These are phyloP conservation scores for Asterionellopsis glacialis DNA, from an alignment of 108 stramenopile species.

Conservation along the genomic window DNA sequence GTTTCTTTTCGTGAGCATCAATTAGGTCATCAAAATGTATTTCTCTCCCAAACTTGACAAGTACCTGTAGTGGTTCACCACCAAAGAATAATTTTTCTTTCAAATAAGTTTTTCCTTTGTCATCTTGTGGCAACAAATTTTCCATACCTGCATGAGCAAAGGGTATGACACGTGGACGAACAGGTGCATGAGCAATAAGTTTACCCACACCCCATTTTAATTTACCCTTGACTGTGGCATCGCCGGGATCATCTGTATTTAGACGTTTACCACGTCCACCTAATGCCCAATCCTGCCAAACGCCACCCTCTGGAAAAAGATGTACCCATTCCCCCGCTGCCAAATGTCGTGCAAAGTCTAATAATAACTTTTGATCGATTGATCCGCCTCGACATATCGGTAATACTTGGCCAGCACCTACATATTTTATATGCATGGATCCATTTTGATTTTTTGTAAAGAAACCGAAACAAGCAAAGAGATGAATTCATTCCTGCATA, in stretches of 20 bases:
- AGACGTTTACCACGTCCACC: conserved; percentile 30
- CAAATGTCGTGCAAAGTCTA: conserved; percentile 47
- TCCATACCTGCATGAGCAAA: conserved; percentile 68
- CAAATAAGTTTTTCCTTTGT: conserved; percentile 25
- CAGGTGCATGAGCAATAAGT: conserved; percentile 66
- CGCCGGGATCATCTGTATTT: background rate
- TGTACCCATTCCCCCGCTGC: conserved; percentile 66
- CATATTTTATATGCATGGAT: no score
- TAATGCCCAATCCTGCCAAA: conserved; percentile 54
- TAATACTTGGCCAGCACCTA: conserved; percentile 59
- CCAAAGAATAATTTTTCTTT: conserved; percentile 11
- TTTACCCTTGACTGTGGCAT: conserved; percentile 19
- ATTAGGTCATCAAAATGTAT: conserved; percentile 48
- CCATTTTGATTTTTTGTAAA: no score
- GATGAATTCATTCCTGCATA: no score
- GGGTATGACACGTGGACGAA: conserved; percentile 53
- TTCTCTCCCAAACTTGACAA: conserved; percentile 1
- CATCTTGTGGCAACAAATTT: conserved; percentile 50
- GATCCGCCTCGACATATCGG: conserved; percentile 54
- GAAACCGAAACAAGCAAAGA: no score
- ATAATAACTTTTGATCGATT: conserved; percentile 50
- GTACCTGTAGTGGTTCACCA: background rate
- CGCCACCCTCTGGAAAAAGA: conserved; percentile 68
- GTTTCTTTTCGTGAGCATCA: conserved; percentile 32
- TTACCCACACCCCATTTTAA: conserved; percentile 80